A percentile compares a stretch with the other conserved stretches of the same genome.
Evolutionary conservation across 2,329 filamentous ascomycete species (phyloP).

Genomic region (Aspergillus fijiensis): DNA sequence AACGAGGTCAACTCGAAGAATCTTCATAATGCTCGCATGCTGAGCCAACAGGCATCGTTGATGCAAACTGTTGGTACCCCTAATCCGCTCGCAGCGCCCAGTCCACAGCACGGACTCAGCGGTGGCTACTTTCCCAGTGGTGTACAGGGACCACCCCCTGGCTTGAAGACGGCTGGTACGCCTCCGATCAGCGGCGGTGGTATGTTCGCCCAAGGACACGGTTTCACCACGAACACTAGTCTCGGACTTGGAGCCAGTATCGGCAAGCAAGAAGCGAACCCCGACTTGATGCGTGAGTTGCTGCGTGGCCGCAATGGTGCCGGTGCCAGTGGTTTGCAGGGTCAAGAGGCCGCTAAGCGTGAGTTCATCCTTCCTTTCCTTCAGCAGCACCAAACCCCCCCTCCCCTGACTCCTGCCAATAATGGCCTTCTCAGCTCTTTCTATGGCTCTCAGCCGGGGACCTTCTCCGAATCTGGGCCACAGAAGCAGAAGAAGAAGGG

Average conservation of each 20-base stretch:
- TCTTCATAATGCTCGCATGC: constrained; percentile 58
- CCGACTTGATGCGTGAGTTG: constrained; percentile 78
- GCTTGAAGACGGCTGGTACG: constrained; percentile 90
- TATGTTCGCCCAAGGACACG: constrained; percentile 88
- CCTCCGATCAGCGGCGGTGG: constrained; percentile 75
- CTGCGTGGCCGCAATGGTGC: constrained; percentile 66
- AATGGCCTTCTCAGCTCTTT: constrained; percentile 85
- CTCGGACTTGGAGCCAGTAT: constrained; percentile 62
- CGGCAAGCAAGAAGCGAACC: constrained; percentile 69
- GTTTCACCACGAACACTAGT: constrained; percentile 66
- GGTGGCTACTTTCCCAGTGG: constrained; percentile 78
- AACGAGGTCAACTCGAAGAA: constrained; percentile 63
- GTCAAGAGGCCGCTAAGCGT: constrained; percentile 90
- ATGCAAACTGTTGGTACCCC: constrained; percentile 39
- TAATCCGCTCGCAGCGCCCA: constrained; percentile 40
- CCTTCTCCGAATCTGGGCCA: constrained; percentile 81
- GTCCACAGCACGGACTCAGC: constrained; percentile 44
- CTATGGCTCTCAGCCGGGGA: constrained; percentile 81
- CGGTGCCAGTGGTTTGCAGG: constrained; percentile 64
- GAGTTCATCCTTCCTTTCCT: constrained; percentile 96
- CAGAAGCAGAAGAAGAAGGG: constrained; percentile 99
- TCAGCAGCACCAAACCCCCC: constrained; percentile 82
- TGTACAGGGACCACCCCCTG: constrained; percentile 90
- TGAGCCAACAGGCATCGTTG: constrained; percentile 50
- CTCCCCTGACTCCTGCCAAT: constrained; percentile 82